Evolutionary conservation across 257 asterid genomes (phyloP).

Genomic region (Primulina tabacum): DNA sequence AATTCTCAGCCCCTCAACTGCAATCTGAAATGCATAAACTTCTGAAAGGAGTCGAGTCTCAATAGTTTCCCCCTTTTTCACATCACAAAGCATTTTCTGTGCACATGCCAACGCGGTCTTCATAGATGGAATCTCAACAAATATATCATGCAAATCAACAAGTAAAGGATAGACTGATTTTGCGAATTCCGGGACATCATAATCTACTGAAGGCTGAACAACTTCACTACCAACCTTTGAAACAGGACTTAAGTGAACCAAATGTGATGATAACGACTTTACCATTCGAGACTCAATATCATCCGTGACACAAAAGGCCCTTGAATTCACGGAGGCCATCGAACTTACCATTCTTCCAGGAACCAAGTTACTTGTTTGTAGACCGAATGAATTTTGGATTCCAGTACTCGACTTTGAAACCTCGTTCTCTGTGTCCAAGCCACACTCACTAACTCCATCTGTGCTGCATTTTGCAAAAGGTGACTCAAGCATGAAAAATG

Average conservation of each 20-base stretch:
- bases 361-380: slow-evolving; percentile 44
- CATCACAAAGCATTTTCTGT: slow-evolving; percentile 71
- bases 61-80: slow-evolving; percentile 58
- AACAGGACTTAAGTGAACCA: slow-evolving; percentile 36
- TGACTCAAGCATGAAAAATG: slow-evolving; percentile 72
- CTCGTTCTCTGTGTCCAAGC: slow-evolving; percentile 22
- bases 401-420: slow-evolving; percentile 31
- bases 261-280: slow-evolving; percentile 44
- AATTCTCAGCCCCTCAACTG: slow-evolving; percentile 85
- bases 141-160: slow-evolving; percentile 63
- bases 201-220: slow-evolving; percentile 41
- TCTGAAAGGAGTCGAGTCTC: slow-evolving; percentile 58
- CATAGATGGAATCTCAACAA: slow-evolving; percentile 65
- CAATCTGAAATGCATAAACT: slow-evolving; percentile 71
- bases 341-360: slow-evolving; percentile 36
- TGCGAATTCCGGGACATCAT: slow-evolving; percentile 79
- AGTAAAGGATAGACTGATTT: slow-evolving; percentile 69
- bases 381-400: slow-evolving; percentile 33
- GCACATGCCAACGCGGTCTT: slow-evolving; percentile 70
- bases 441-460: slow-evolving; percentile 21
- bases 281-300: slow-evolving; percentile 59
- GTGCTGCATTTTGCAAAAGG: slow-evolving; percentile 51
- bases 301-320: slow-evolving; percentile 37
- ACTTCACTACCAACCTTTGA: slow-evolving; percentile 27
- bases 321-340: slow-evolving; percentile 26